Percentiles rank a stretch among this genome's conserved stretches.
These are phyloP conservation scores for Echria macrotheca DNA, from an alignment of 495 filamentous ascomycete genomes.

Conservation along the genomic window DNA sequence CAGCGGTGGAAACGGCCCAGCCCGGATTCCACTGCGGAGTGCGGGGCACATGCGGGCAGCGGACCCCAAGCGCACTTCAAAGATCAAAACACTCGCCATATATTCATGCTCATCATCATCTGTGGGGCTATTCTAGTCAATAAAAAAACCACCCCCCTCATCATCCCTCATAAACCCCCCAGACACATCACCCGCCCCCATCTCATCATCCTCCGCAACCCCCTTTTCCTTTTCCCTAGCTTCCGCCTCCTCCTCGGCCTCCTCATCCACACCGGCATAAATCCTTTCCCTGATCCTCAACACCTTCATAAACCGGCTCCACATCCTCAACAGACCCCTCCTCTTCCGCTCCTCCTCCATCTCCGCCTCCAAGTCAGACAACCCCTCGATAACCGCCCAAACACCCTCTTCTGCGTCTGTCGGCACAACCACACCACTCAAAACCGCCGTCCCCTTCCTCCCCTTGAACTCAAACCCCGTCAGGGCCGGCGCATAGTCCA, in stretches of 20 bases:
- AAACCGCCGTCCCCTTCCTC: conserved; percentile 71
- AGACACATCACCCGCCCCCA: conserved; percentile 19
- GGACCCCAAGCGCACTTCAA: background rate
- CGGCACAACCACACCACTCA: conserved; percentile 72
- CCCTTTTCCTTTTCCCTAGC: conserved; percentile 26
- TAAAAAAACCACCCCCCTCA: conserved; percentile 33
- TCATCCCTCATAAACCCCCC: conserved; percentile 26
- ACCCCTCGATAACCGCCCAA: conserved; percentile 55
- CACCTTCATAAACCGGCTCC: conserved; percentile 70
- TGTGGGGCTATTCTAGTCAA: no score
- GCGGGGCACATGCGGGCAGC: no score
- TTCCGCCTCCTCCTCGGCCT: conserved; percentile 25
- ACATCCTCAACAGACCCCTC: conserved; percentile 58
- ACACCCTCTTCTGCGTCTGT: conserved; percentile 65
- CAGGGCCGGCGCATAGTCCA: conserved; percentile 86
- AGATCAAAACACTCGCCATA: background rate
- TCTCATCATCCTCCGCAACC: conserved; percentile 10
- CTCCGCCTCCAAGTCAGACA: conserved; percentile 57
- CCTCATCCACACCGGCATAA: conserved; percentile 43
- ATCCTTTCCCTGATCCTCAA: conserved; percentile 76
- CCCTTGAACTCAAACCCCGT: conserved; percentile 85
- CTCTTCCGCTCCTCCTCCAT: conserved; percentile 52
- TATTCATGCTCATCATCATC: conserved; percentile 1
- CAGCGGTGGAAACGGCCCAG: no score
- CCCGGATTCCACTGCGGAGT: no score